These are phyloP conservation scores for Euryodendron excelsum DNA, from an alignment of 148 eudicot genomes.

Conservation along the genomic window DNA sequence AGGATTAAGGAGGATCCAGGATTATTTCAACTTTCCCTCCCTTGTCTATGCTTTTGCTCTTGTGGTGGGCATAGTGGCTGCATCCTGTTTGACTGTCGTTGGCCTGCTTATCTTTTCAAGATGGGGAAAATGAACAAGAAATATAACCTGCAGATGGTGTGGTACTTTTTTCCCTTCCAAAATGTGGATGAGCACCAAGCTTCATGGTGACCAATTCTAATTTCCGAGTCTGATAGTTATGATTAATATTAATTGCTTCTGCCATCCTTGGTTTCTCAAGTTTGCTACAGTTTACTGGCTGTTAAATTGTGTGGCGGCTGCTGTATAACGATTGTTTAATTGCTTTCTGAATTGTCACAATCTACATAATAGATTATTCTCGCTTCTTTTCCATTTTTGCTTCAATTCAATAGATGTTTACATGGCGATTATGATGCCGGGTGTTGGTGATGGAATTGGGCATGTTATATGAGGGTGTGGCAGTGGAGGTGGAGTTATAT, in stretches of 20 bases:
- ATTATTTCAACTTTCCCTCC: slow-evolving; percentile 37
- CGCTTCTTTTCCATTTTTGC: too few species aligned
- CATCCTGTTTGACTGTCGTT: slow-evolving; percentile 33
- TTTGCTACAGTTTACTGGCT: background rate
- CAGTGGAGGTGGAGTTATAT: too few species aligned
- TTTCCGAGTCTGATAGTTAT: too few species aligned
- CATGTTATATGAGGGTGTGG: too few species aligned
- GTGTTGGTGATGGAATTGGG: too few species aligned
- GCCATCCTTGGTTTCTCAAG: background rate
- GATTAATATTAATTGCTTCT: background rate
- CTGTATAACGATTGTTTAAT: background rate
- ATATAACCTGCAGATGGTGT: background rate
- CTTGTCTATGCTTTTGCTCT: slow-evolving; percentile 49
- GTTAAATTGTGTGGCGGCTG: background rate
- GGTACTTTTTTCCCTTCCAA: background rate
- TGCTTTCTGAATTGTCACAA: too few species aligned
- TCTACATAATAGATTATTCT: too few species aligned
- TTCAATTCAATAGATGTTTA: too few species aligned
- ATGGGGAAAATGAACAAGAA: slow-evolving; percentile 38
- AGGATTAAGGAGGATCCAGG: slow-evolving; percentile 45
- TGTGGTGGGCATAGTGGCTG: slow-evolving; percentile 37
- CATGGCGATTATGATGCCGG: too few species aligned
- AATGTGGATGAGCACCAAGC: too few species aligned
- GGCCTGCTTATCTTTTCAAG: slow-evolving; percentile 45
- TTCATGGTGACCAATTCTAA: background rate